A percentile compares a stretch with the other conserved stretches of the same genome.
Conservation (phyloP, 129 eudicot species). For the Ambrosia artemisiifolia region DNA sequence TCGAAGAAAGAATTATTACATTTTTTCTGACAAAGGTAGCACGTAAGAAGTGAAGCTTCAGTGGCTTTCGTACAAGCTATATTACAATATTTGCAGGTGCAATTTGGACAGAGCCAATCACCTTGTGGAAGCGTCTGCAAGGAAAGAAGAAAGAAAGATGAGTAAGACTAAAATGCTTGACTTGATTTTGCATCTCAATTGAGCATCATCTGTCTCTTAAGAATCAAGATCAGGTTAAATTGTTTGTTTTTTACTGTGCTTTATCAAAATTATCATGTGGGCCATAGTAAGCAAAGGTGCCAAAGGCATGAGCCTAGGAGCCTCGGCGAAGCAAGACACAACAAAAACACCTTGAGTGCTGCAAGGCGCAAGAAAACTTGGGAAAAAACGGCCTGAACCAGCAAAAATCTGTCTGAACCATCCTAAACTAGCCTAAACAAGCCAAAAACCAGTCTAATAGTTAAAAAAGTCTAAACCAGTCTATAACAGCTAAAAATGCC, state of each 20-base stretch:
- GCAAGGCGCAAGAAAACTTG: too few species aligned
- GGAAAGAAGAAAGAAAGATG: conserved; percentile 17
- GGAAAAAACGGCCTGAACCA: too few species aligned
- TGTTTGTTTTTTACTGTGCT: background rate
- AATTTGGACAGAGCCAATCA: conserved; percentile 82
- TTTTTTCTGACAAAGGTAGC: conserved; percentile 60
- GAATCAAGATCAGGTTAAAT: background rate
- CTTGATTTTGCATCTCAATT: background rate
- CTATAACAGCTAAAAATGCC: too few species aligned
- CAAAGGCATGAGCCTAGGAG: too few species aligned
- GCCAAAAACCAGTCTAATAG: too few species aligned
- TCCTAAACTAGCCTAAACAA: too few species aligned
- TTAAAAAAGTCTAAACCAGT: too few species aligned
- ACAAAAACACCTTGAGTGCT: too few species aligned
- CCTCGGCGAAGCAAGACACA: too few species aligned
- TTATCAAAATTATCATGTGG: too few species aligned
- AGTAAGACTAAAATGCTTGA: background rate
- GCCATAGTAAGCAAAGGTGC: too few species aligned
- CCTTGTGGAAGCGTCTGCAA: conserved; percentile 73
- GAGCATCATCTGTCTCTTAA: background rate
- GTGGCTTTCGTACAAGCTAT: conserved; percentile 16
- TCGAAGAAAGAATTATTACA: conserved; percentile 34
- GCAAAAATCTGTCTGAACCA: too few species aligned
- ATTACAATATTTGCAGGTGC: conserved; percentile 67
- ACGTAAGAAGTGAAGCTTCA: conserved; percentile 33